Evolutionary conservation across 305 asterid species (phyloP), one percentile per base, ranked within the genome.

Genomic region (Solanum hybrid): DNA sequence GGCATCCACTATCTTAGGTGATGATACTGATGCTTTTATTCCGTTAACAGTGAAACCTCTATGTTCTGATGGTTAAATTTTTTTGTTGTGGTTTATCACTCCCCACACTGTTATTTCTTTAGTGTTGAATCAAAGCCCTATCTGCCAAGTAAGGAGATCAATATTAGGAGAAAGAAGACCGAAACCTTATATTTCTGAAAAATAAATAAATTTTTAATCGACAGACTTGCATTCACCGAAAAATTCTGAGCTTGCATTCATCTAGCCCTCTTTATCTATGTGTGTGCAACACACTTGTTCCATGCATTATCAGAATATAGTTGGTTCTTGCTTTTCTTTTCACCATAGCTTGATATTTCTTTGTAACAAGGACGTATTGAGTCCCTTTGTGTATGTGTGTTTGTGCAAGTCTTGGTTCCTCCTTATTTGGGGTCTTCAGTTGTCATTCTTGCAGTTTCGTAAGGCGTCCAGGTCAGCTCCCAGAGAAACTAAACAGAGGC

Each of bases 401-500:
- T 33, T 41, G 77, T 32, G 14, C 3, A 1, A 51, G 31, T 31
- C 41, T 84, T 84, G 77, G 37, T 85, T 57, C 78, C 88, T 86
- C 76, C 14, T 11, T 22, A 22, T 61, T 32, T 85, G 57, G 24
- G 61, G 38, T 70, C 31, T 68, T 90, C 86, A 61, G 85, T 89
- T 79, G 87, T 80, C 73, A 57, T 90, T 89, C 90, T 90, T 87
- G 91, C 94, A 97, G 99, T 89, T 93, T 95, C 61, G 86, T 96
- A 57, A 95, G 96, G 92, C 96, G 99, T 32, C 96, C 97, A 10
- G 98, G 99, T 85, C 97, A 94, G 75, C 92, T 94, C 29, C 91
- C 96, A 14, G 99, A 97, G 91, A 97, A 96, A 91, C 94, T 93
- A 81, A 94, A 93, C 91, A 93, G 95, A 75, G 97, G 99, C 92